Evolutionary conservation across 257 asterid species (phyloP), one percentile per base, ranked within the genome.

Genomic region (Leptodermis oblonga): DNA sequence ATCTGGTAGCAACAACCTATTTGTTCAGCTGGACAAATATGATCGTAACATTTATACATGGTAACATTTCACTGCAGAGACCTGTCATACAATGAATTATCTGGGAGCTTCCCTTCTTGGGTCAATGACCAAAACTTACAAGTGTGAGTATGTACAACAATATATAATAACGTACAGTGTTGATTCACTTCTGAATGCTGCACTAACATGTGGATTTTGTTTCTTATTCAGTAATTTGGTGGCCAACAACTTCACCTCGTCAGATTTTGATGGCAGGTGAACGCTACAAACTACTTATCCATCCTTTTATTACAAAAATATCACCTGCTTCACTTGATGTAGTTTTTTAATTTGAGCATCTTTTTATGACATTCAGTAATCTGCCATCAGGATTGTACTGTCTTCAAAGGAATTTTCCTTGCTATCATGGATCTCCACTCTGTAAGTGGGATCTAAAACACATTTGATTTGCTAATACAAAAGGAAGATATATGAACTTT

Each of bases 41-140:
- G n/a, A n/a, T n/a, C n/a, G n/a, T n/a, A n/a, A n/a, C 37, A 43
- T 56, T 60, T 25, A 20, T 46, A 18, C 30, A 13, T 14, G 64
- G n/a, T n/a, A n/a, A 26, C 22, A n/a, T 53, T 67, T 60, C 55
- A 51, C 28, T 71, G 74, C 81, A 92, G 96, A 73, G 96, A 92
- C 75, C 67, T 89, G 48, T 87, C 96, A 14, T 86, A 85, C 84
- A 89, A 89, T 59, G 85, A 70, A 53, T 72, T 92, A 65, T 83
- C 92, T 51, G 96, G 98, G 71, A 80, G 78, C 80, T 71, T 87
- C 69, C 96, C 98, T 75, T 77, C 96, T 71, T 92, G 98, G 96
- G 69, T 70, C 75, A 68, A 56, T 70, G 74, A 74, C 46, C 73
- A 4, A 69, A 73, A 76, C 73, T 70, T 87, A 56, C 86, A 86